phyloP scores from a whole-genome alignment of 345 rosid genomes.

The Hirschfeldia incana region DNA sequence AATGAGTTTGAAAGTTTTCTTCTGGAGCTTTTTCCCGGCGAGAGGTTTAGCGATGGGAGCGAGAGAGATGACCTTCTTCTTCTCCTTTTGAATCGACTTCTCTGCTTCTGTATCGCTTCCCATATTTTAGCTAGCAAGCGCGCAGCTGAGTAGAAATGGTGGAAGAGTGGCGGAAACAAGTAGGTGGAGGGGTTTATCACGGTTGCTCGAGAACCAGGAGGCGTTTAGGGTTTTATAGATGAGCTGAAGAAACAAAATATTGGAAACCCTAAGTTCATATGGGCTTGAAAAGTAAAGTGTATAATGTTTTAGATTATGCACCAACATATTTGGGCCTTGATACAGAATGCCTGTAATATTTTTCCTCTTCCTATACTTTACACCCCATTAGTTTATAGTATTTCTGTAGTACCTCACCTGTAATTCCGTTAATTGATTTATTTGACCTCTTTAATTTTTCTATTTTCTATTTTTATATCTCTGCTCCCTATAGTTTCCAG shows the following conservation, averaged over 20 bases:
- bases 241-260: not conserved
- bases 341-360: not conserved
- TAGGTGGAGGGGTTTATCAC: not conserved
- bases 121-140: constrained; percentile 37
- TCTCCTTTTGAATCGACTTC: constrained; percentile 55
- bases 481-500: too few species aligned
- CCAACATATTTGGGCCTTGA: not conserved
- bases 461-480: too few species aligned
- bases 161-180: constrained; percentile 26
- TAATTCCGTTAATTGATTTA: too few species aligned
- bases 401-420: too few species aligned
- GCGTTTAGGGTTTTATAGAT: constrained; percentile 25
- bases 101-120: constrained; percentile 86
- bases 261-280: constrained; percentile 15
- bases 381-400: too few species aligned
- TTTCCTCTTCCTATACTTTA: too few species aligned
- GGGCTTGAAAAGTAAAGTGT: constrained; percentile 1
- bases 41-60: constrained; percentile 94
- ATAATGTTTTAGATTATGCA: not conserved
- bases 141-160: not conserved
- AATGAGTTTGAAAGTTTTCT: constrained; percentile 82
- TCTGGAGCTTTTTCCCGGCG: constrained; percentile 89
- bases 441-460: too few species aligned
- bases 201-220: not conserved
- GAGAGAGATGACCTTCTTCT: constrained; percentile 59